Conservation (phyloP, 208 protist genomes). For the Vickermania ingenoplastis region DNA sequence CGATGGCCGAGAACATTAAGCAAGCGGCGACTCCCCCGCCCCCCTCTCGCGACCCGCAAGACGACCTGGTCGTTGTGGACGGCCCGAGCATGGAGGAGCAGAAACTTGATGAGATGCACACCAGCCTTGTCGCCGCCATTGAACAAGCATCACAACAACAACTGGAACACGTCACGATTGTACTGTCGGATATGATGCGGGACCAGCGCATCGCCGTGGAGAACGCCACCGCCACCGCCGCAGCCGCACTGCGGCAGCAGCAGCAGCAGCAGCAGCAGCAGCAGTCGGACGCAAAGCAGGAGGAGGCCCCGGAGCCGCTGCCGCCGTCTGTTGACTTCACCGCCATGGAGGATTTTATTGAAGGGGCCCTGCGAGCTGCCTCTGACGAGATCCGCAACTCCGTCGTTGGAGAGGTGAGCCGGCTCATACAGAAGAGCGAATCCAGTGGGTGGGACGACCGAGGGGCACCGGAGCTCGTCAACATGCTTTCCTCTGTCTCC, state of each 20-base stretch:
- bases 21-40: conserved; percentile 4
- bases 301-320: neutral
- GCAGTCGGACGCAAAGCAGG: neutral
- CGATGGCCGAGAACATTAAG: conserved; percentile 11
- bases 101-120: conserved; percentile 2
- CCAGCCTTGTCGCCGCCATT: conserved; percentile 33
- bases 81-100: neutral
- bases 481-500: neutral
- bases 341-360: conserved; percentile 31
- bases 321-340: neutral
- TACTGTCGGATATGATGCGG: conserved; percentile 25
- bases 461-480: neutral
- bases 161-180: conserved; percentile 30
- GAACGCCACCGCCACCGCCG: neutral
- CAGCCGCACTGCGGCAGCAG: neutral
- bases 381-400: conserved; percentile 41
- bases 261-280: too few species aligned
- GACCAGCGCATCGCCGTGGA: neutral
- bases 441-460: neutral
- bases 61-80: neutral
- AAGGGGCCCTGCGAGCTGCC: conserved; percentile 33
- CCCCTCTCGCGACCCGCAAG: neutral
- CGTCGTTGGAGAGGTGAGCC: conserved; percentile 12
- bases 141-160: conserved; percentile 34
- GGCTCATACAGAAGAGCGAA: neutral